phyloP scores from a whole-genome alignment of 306 rosid genomes.

The Quercus suber region DNA sequence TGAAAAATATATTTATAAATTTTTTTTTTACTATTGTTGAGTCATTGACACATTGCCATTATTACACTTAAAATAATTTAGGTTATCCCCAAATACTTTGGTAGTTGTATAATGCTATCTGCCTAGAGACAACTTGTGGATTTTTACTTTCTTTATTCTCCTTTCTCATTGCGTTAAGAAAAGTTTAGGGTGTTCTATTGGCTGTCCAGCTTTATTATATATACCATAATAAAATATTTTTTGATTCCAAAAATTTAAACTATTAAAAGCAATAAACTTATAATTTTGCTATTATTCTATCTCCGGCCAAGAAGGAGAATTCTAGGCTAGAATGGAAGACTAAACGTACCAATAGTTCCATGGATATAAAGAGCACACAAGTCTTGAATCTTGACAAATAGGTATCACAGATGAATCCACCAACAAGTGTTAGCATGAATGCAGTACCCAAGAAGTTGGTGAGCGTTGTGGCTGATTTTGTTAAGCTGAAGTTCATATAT shows the following conservation, averaged over 20 bases:
- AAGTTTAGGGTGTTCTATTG: no score
- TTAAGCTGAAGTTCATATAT: constrained; percentile 67
- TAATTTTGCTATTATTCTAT: no score
- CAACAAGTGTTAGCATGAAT: constrained; percentile 59
- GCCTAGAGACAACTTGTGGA: no score
- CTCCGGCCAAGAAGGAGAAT: no score
- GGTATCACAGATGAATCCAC: constrained; percentile 70
- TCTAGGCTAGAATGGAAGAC: background rate
- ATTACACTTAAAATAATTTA: constrained; percentile 10
- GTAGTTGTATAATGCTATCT: no score
- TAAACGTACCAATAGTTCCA: constrained; percentile 56
- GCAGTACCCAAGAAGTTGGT: constrained; percentile 84
- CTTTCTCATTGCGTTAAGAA: no score
- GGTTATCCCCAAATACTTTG: background rate
- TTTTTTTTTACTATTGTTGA: background rate
- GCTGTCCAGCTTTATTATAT: no score
- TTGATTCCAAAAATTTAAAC: no score
- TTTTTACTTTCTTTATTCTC: no score
- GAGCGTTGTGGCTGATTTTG: constrained; percentile 67
- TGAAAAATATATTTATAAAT: background rate
- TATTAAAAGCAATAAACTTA: no score
- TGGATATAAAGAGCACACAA: constrained; percentile 46
- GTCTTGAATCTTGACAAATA: constrained; percentile 73
- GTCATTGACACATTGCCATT: background rate
- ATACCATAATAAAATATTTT: no score